Percentiles rank a stretch among this genome's conserved stretches.
Conservation (phyloP, 495 filamentous ascomycete species). For the Trichoderma asperelloides region DNA sequence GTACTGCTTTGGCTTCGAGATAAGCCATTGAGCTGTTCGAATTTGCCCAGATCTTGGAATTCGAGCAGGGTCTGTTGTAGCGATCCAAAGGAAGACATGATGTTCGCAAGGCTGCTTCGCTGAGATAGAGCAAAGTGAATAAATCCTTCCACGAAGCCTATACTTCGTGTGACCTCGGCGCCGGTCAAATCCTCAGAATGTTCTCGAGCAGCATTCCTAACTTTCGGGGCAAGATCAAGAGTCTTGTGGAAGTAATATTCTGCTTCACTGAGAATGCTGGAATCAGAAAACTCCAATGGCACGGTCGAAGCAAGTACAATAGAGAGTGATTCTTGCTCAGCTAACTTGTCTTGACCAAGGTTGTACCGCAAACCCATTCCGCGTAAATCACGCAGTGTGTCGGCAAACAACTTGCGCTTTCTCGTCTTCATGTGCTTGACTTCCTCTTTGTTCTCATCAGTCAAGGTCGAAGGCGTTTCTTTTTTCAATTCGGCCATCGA, state of each 20-base stretch:
- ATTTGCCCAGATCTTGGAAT: conserved; percentile 19
- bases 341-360: conserved; percentile 56
- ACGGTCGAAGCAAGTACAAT: conserved; percentile 52
- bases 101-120: conserved; percentile 38
- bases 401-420: conserved; percentile 86
- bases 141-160: conserved; percentile 75
- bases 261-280: conserved; percentile 21
- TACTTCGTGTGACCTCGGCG: conserved; percentile 65
- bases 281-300: conserved; percentile 16
- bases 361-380: conserved; percentile 85
- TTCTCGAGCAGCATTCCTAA: conserved; percentile 53
- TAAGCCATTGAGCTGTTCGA: not conserved
- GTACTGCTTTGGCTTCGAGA: conserved; percentile 13
- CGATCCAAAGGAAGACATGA: conserved; percentile 17
- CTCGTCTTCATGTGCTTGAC: conserved; percentile 81
- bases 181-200: conserved; percentile 78
- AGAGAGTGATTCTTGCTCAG: conserved; percentile 60
- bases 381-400: conserved; percentile 69
- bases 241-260: conserved; percentile 70
- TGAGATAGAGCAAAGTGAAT: conserved; percentile 61
- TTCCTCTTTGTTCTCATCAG: conserved; percentile 68
- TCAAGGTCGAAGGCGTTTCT: conserved; percentile 67
- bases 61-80: conserved; percentile 17
- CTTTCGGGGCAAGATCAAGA: conserved; percentile 58
- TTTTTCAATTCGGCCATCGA: conserved; percentile 64